phyloP scores from a whole-genome alignment of 176 grass and related monocot species.

The Zizania latifolia region DNA sequence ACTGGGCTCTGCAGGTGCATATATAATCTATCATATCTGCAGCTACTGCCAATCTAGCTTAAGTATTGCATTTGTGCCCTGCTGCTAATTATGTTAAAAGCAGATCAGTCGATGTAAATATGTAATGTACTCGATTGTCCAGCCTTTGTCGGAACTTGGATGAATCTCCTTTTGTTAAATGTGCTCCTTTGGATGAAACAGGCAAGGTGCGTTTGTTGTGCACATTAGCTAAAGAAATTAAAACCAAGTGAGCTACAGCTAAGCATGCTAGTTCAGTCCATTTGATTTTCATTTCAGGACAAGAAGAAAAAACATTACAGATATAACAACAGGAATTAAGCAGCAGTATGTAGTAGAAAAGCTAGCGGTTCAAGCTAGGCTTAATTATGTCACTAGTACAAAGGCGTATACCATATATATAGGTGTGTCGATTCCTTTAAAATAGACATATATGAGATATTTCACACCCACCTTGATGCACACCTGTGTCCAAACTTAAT shows the following conservation, averaged over 20 bases:
- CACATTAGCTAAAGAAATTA: too few relatives aligned
- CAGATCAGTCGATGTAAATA: neutral
- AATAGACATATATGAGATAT: too few relatives aligned
- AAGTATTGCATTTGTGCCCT: conserved; percentile 3
- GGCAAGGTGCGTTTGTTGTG: neutral
- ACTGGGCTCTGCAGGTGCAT: neutral
- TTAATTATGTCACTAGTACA: too few relatives aligned
- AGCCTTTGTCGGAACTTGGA: conserved; percentile 40
- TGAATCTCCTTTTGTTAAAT: conserved; percentile 26
- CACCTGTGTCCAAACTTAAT: too few relatives aligned
- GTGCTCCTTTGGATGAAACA: conserved; percentile 32
- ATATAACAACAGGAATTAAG: too few relatives aligned
- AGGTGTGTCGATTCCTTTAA: too few relatives aligned
- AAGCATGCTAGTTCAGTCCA: neutral
- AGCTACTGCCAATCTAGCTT: neutral
- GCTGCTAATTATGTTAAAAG: neutral
- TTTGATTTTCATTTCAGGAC: neutral
- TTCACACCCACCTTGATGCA: too few relatives aligned
- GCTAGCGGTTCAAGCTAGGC: too few relatives aligned
- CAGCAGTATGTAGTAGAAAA: too few relatives aligned
- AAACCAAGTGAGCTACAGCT: conserved; percentile 4
- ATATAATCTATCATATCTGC: neutral
- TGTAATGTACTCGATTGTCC: neutral
- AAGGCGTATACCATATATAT: too few relatives aligned
- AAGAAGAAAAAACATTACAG: neutral